A percentile compares a stretch with the other conserved stretches of the same genome.
Evolutionary conservation across 2,329 filamentous ascomycete genomes (phyloP).

Genomic region (Arthrobotrys sinensis): DNA sequence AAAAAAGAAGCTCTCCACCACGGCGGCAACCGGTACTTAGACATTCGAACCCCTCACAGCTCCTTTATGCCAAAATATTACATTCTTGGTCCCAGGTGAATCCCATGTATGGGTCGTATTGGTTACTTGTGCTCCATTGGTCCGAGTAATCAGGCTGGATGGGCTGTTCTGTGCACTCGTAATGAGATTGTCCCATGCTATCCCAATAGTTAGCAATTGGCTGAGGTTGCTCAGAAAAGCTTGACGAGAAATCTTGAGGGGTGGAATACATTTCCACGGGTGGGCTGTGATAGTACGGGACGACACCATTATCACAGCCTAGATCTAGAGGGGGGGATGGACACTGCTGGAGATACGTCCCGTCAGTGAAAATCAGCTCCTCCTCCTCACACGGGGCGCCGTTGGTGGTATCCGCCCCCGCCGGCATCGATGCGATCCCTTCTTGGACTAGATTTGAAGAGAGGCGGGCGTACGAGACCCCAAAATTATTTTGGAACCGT

Average conservation of each 20-base stretch:
- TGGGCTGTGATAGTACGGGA: not conserved
- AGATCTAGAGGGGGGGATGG: not conserved
- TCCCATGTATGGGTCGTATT: conserved; percentile 20
- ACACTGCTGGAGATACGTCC: not conserved
- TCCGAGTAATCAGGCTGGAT: not conserved
- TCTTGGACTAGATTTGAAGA: not conserved
- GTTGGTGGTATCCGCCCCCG: no score
- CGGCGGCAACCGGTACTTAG: not conserved
- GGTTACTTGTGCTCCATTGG: not conserved
- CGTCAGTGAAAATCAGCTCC: no score
- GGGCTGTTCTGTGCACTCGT: not conserved
- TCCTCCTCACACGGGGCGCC: no score
- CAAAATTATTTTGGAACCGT: not conserved
- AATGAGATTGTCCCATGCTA: conserved; percentile 4
- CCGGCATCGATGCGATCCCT: not conserved
- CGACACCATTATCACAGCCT: not conserved
- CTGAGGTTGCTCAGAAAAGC: conserved; percentile 7
- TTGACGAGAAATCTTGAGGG: conserved; percentile 25
- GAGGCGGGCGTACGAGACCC: not conserved
- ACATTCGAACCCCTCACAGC: not conserved
- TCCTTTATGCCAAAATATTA: not conserved
- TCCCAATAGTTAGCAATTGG: conserved; percentile 10
- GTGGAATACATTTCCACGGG: conserved; percentile 17
- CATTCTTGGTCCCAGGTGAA: conserved; percentile 9
- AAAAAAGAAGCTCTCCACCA: no score